A percentile compares a stretch with the other conserved stretches of the same genome.
phyloP scores from a whole-genome alignment of 768 basidiomycete genomes.

The Lactarius hatsudake region DNA sequence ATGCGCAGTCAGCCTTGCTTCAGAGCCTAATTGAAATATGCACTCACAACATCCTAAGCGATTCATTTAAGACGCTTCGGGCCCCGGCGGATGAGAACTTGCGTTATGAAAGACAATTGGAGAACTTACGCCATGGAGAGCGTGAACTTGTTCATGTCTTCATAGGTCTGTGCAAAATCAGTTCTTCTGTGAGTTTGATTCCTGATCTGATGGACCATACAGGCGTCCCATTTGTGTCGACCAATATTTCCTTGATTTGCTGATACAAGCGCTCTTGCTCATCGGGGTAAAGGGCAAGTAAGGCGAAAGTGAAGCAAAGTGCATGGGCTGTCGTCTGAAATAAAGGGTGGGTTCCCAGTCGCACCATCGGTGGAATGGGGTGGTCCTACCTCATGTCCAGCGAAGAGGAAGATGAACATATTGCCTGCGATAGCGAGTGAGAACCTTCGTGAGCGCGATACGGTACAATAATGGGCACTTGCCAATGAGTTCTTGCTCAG shows the following conservation, averaged over 20 bases:
- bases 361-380: neutral
- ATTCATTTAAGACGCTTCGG: conserved; percentile 49
- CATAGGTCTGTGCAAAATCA: conserved; percentile 26
- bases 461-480: neutral
- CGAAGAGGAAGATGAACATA: conserved; percentile 36
- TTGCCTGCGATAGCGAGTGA: conserved; percentile 22
- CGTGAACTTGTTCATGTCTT: conserved; percentile 28
- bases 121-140: conserved; percentile 25
- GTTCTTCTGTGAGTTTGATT: neutral
- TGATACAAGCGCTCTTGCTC: conserved; percentile 42
- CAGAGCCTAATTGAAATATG: neutral
- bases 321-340: conserved; percentile 40
- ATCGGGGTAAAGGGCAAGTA: conserved; percentile 43
- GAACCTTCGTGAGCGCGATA: neutral
- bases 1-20: neutral
- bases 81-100: neutral
- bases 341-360: neutral
- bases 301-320: conserved; percentile 39
- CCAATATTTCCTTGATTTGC: conserved; percentile 37
- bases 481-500: conserved; percentile 30
- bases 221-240: conserved; percentile 31
- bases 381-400: conserved; percentile 34
- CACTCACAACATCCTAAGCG: conserved; percentile 41
- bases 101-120: neutral
- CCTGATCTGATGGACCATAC: neutral